Base-by-base conservation (phyloP, 202 grass and related monocot species). In the Eragrostis tef region DNA sequence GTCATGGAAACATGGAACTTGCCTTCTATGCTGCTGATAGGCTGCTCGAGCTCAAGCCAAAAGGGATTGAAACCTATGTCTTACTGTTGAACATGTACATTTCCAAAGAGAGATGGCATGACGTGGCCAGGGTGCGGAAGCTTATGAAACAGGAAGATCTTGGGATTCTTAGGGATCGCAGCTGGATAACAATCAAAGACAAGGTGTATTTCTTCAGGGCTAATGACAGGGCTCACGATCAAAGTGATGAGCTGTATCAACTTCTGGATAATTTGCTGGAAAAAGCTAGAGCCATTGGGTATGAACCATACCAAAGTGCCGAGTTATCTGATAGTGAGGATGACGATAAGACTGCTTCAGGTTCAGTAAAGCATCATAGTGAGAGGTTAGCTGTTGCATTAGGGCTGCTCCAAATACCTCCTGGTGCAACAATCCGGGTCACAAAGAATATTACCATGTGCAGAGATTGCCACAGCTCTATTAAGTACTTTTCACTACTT, bases 401-500 rank as follows among this genome's bases (percentile, higher is more conserved):
- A 60, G 91, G 91, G 31, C 71, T 97, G 83, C 88, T 97, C 31
- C 31, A 89, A 64, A 88, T 70, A 36, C 53, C 87, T 67, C 80
- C 86, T 39, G 82, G 76, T 5, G 42, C 77, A 34, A 74, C 85
- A 42, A 65, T 97, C n/a, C 80, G 94, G 11, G 76, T 94, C 59
- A 75, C 86, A 5, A 94, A 97, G 76, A 97, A 94, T 43, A 97
- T 97, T 42, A 84, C 89, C 14, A 97, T 97, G 94, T 94, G 94
- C 79, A 91, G 87, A 77, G 91, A 97, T 63, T 97, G 94, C 76
- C 94, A 97, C 36, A 86, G 83, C 64, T 89, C 89, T 50, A 87
- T 90, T 45, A 97, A 97, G 66, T 84, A 83, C 42, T 86, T 97
- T 59, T 91, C 94, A 2, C 31, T 84, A 50, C 42, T 97, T 26